Evolutionary conservation across 2,329 filamentous ascomycete species (phyloP), one percentile per base, ranked within the genome.

Genomic region (Emmonsia crescens): DNA sequence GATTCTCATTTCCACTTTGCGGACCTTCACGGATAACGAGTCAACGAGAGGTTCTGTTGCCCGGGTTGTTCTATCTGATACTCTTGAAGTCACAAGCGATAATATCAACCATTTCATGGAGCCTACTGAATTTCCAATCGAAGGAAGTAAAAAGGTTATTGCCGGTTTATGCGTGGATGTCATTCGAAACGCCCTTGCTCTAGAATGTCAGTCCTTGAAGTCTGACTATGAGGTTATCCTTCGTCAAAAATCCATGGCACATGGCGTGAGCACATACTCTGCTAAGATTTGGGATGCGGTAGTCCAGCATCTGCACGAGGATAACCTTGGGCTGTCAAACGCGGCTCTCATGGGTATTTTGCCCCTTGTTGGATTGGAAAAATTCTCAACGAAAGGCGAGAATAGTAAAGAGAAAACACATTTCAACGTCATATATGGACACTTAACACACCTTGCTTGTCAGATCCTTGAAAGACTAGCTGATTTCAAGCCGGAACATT

Each of bases 261-360:
- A 86, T 66, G 83, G 89, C 62, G 73, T 88, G 49, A 84, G 84
- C 65, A 85, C 87, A 21, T 83, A 89, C 61, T 93, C 90, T 0
- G 80, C 87, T 19, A 82, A 85, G 19, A 84, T 96, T 49, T 96
- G 92, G 88, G 88, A 90, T 65, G 82, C 85, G 1, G 87, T 92
- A 55, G 80, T 89, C 55, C 82, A 86, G 57, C 83, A 85, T 31
- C 81, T 94, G 57, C 82, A 85, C 66, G 80, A 84, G 33, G 82
- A 85, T 40, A 84, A 89, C 66, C 76, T 88, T n/a, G 80, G 85
- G 5, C 78, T 96, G n/a, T 89, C 90, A 0, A 86, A 84, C 57
- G 84, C 85, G 42, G 86, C 93, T 66, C 73, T 96, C 2, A 78
- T 86, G 55, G 89, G 89, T 9, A 85, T 89, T 9, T 80, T 84